phyloP scores from a whole-genome alignment of 164 flowering plant species.

The Dillenia suffruticosa region DNA sequence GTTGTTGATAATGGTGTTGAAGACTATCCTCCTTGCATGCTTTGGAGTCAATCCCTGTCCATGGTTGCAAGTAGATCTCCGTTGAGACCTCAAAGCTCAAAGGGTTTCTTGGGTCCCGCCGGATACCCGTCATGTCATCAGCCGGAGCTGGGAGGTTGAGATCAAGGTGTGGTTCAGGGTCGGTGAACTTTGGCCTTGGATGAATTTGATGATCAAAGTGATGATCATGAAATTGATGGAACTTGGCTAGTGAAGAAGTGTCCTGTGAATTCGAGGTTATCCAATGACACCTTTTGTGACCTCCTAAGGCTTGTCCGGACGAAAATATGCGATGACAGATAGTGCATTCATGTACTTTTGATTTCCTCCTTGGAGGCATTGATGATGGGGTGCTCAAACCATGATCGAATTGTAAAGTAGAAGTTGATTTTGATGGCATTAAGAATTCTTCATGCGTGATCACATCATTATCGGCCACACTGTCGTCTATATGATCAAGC shows the following conservation, averaged over 20 bases:
- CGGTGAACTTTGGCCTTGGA: conserved; percentile 19
- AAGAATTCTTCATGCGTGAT: conserved; percentile 50
- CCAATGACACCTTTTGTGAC: conserved; percentile 98
- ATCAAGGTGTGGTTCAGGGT: conserved; percentile 39
- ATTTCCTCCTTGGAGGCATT: conserved; percentile 41
- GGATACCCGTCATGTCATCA: conserved; percentile 13
- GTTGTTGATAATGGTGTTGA: not conserved
- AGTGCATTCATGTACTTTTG: conserved; percentile 84
- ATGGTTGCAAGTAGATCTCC: conserved; percentile 40
- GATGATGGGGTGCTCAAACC: conserved; percentile 4
- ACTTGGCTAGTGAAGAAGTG: conserved; percentile 29
- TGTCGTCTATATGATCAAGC: conserved; percentile 44
- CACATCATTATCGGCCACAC: conserved; percentile 40
- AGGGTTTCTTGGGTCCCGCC: conserved; percentile 19
- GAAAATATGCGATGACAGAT: conserved; percentile 79
- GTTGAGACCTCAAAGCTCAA: conserved; percentile 45
- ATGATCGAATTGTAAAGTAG: conserved; percentile 23
- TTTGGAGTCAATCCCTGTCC: conserved; percentile 27
- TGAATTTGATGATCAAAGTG: conserved; percentile 8
- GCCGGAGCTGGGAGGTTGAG: conserved; percentile 70
- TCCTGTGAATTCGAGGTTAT: conserved; percentile 61
- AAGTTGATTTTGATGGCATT: conserved; percentile 21
- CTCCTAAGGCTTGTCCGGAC: conserved; percentile 91
- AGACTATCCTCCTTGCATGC: conserved; percentile 5
- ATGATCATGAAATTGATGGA: conserved; percentile 25